Base-by-base conservation (phyloP, 176 grass and related monocot genomes). In the Cenchrus americanus region DNA sequence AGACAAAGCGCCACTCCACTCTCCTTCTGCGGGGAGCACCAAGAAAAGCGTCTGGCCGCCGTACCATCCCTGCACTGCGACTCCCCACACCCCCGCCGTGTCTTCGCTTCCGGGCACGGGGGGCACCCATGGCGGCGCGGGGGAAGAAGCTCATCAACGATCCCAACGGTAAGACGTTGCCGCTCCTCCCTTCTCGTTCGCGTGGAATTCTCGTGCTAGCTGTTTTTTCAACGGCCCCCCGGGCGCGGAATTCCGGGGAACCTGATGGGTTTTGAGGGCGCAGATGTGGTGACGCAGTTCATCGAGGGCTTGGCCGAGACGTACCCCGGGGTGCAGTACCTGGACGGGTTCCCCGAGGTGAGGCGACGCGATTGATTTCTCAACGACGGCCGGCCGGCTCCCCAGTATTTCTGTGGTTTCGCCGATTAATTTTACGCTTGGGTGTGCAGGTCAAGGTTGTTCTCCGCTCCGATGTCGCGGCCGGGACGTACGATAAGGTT, bases 121-220 rank as follows among this genome's bases (percentile, higher is more conserved):
- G n/a, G n/a, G n/a, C 23, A 10, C 59, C 15, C 88, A 99, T 99
- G 96, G 91, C 96, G 73, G 77, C 84, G 76, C 91, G 87, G 26
- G 93, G 91, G 19, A 99, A 99, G 89, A 98, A 96, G 74, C 91
- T 99, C 69, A 92, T 96, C 90, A 94, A 99, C 76, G 84, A 94
- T 72, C 89, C 93, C 43, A 87, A 96, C 74, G 96, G 96, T 99
- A 88, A 6, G 43, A 44, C 0, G 21, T 42, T 7, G 4, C 27
- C 19, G 69, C 73, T 86, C 46, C 66, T 49, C 42, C 43, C 66
- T 49, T 49, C 44, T 79, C 62, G 49, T 50, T 40, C 30, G 7
- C 19, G 34, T 42, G 49, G 18, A 48, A 80, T 88, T 66, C 62
- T 78, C 62, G 21, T 27, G 19, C 32, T 41, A 15, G 19, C 32